Base-by-base conservation (phyloP, 2,329 filamentous ascomycete species). In the Keithomyces neogunnii region DNA sequence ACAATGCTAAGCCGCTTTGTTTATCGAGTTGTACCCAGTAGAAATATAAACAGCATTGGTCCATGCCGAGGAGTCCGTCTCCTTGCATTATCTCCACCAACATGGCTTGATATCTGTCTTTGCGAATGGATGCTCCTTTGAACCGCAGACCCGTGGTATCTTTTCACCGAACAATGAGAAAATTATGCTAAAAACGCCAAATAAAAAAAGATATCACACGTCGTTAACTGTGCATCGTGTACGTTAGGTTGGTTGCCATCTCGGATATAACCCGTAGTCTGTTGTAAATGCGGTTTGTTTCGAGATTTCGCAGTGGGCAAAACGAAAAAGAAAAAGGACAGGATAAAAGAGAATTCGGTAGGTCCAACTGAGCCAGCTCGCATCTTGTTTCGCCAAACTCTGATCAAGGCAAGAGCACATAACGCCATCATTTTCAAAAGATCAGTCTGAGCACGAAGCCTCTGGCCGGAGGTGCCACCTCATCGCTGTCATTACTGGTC, bases 401-500 rank as follows among this genome's bases (percentile, higher is more conserved):
- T 9, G 10, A 30, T 4, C 10, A 11, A 10, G 8, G 8, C 30
- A 29, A 11, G 30, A 28, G 28, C 9, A 29, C 35, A 26, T 7
- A n/a, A 9, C n/a, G 31, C 4, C 9, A 35, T 30, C 29, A 2
- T 26, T 7, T 28, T 54, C 49, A 57, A 39, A 55, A 60, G 32
- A 48, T 45, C 33, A 61, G 56, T 31, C 57, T 52, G n/a, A 61
- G 47, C 26, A 57, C 47, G 29, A 57, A 53, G 5, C 57, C 56
- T 2, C 47, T 36, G 3, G 50, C n/a, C 11, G 42, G 42, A 7
- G 49, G 45, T 5, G 51, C 32, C n/a, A 50, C 38, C 8, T 30
- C 40, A n/a, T 71, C 57, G 32, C 42, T 33, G 6, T 45, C 51
- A 31, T 50, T 58, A 47, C 73, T 72, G n/a, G 63, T 62, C 11